Base-by-base conservation (phyloP, 257 asterid species). In the Solanum tacnaense region DNA sequence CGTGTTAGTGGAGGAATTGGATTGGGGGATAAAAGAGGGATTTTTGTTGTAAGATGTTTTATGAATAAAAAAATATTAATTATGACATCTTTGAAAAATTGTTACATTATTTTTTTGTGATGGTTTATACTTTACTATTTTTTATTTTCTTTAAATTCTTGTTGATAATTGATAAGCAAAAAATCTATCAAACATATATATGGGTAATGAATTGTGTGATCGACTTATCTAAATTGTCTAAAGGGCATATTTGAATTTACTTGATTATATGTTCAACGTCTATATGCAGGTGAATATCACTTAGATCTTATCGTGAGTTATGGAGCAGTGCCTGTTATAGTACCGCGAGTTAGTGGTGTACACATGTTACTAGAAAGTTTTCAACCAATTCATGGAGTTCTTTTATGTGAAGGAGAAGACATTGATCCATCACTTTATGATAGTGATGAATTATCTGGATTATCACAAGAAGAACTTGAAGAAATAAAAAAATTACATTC, bases 401-500 rank as follows among this genome's bases (percentile, higher is more conserved):
- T 96, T 32, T 95, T 96, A 73, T 96, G 99, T 62, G 98, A 96
- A 86, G 99, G 99, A 16, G 99, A 96, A 75, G 99, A 96, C 88
- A 94, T 95, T 32, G 97, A 95, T 72, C 98, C 99, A 2, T 94
- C 98, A 2, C 94, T 88, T 27, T 95, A 96, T 84, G 98, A 93
- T 29, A 91, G 62, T 52, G 62, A 95, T 15, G 98, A 91, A 39
- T 20, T 74, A 11, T 87, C 94, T 0, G 88, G 90, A 38, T 88
- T 95, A 21, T 91, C 98, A 8, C 52, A 91, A 0, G 94, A 94
- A 16, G 99, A 96, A 13, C 38, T 95, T 2, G 98, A 96, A 84
- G 98, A 95, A 34, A 93, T 96, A 13, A 93, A 91, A 10, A 74
- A 89, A 3, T 20, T 92, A 6, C 98, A 96, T 89, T 90, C 92